Percentiles rank a stretch among this genome's conserved stretches.
Conservation (phyloP, 495 filamentous ascomycete species). For the Xeromyces bisporus region DNA sequence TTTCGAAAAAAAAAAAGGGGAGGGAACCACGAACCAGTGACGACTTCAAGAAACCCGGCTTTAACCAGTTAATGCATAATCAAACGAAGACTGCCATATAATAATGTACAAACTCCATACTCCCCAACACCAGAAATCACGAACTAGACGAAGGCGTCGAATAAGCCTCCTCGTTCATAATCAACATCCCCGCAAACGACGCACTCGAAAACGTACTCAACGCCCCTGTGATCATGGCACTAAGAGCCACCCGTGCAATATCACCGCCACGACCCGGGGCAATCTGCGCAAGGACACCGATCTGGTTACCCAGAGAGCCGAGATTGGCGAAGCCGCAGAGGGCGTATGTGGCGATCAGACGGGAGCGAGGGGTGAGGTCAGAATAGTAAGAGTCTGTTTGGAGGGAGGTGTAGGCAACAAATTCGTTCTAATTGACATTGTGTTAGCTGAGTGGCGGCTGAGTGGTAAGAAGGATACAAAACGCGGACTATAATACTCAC, state of each 20-base stretch:
- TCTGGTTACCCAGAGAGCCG: constrained; percentile 68
- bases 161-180: constrained; percentile 36
- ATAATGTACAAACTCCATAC: constrained; percentile 1
- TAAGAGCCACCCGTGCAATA: constrained; percentile 57
- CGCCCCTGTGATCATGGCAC: constrained; percentile 61
- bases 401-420: constrained; percentile 40
- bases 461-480: too few species aligned
- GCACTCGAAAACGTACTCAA: constrained; percentile 69
- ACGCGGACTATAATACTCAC: too few species aligned
- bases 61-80: too few species aligned
- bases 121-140: too few species aligned
- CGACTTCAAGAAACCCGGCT: too few species aligned
- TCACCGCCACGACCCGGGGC: constrained; percentile 56
- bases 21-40: too few species aligned
- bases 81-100: background rate
- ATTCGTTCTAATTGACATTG: constrained; percentile 48
- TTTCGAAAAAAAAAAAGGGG: too few species aligned
- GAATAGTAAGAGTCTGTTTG: constrained; percentile 28
- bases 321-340: constrained; percentile 71
- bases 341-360: constrained; percentile 54
- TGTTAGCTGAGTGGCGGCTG: too few species aligned
- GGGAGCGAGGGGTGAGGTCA: constrained; percentile 47
- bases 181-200: constrained; percentile 58
- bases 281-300: constrained; percentile 69
- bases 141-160: constrained; percentile 1